A percentile compares a stretch with the other conserved stretches of the same genome.
Conservation (phyloP, 2,329 filamentous ascomycete genomes). For the Aspergillus chevalieri region DNA sequence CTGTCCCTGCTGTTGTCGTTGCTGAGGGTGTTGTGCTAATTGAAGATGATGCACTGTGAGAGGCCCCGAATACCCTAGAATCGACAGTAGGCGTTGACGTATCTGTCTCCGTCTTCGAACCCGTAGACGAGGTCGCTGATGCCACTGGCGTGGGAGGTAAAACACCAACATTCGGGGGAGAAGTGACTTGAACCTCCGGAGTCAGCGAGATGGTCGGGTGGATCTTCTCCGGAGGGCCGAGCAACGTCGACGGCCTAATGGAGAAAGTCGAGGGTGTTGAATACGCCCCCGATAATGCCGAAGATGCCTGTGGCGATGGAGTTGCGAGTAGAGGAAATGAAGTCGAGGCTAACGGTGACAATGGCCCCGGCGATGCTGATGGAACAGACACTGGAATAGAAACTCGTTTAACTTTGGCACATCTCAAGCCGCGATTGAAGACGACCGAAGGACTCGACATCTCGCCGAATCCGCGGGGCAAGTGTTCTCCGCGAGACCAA, state of each 20-base stretch:
- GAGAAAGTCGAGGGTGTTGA: not conserved
- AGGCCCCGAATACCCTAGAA: not conserved
- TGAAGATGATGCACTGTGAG: not conserved
- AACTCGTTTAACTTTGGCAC: constrained; percentile 17
- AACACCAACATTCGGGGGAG: not conserved
- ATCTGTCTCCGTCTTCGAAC: not conserved
- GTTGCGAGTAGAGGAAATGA: not conserved
- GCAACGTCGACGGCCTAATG: not conserved
- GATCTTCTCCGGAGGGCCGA: not conserved
- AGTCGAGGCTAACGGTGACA: not conserved
- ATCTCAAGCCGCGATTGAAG: constrained; percentile 18
- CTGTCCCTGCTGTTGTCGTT: not conserved
- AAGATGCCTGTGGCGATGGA: not conserved
- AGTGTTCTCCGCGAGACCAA: constrained; percentile 2
- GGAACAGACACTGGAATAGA: not conserved
- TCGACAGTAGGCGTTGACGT: not conserved
- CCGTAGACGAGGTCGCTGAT: not conserved
- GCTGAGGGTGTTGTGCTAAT: not conserved
- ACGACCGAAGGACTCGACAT: constrained; percentile 21
- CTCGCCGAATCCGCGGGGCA: constrained; percentile 15
- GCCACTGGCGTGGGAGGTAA: not conserved
- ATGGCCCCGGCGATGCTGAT: not conserved
- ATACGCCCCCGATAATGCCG: not conserved
- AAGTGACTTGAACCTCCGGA: not conserved
- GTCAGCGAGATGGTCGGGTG: not conserved